phyloP scores from a whole-genome alignment of 2,329 filamentous ascomycete species.

The Eurotiales sp. region DNA sequence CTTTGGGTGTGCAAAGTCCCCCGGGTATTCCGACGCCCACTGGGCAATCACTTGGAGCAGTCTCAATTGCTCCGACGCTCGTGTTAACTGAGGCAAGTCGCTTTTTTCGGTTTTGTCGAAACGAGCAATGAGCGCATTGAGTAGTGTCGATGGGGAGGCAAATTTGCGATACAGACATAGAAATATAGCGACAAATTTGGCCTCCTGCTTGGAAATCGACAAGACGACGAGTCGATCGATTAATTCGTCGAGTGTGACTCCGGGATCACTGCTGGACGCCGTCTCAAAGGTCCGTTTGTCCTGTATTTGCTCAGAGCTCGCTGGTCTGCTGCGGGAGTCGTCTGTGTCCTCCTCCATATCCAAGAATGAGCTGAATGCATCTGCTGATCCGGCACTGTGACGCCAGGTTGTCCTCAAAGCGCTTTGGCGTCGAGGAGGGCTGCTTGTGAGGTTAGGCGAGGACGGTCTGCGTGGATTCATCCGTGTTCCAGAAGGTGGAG shows the following conservation, averaged over 20 bases:
- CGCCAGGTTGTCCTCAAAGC: slow-evolving; percentile 36
- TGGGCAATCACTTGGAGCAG: slow-evolving; percentile 80
- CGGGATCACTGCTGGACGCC: slow-evolving; percentile 30
- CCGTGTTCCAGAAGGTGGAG: slow-evolving; percentile 33
- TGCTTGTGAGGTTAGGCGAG: slow-evolving; percentile 24
- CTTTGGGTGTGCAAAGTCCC: slow-evolving; percentile 78
- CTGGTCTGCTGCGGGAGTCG: slow-evolving; percentile 17
- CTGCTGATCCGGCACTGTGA: slow-evolving; percentile 34
- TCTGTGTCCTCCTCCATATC: slow-evolving; percentile 43
- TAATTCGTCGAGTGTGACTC: slow-evolving; percentile 58
- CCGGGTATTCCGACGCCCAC: slow-evolving; percentile 87
- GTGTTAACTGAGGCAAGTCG: slow-evolving; percentile 68
- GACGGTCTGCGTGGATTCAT: slow-evolving; percentile 32
- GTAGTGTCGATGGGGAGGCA: slow-evolving; percentile 72
- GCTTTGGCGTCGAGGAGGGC: slow-evolving; percentile 30
- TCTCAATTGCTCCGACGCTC: slow-evolving; percentile 75
- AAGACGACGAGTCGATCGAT: slow-evolving; percentile 83
- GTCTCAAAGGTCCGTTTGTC: slow-evolving; percentile 18
- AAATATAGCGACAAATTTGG: slow-evolving; percentile 84
- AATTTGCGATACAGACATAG: slow-evolving; percentile 93
- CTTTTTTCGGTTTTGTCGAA: slow-evolving; percentile 72
- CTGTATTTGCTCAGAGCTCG: slow-evolving; percentile 7
- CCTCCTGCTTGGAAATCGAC: slow-evolving; percentile 80
- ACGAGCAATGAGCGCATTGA: slow-evolving; percentile 62
- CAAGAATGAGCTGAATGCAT: slow-evolving; percentile 40